Base-by-base conservation (phyloP, 441 rosid genomes). In the Pelargonium australe region DNA sequence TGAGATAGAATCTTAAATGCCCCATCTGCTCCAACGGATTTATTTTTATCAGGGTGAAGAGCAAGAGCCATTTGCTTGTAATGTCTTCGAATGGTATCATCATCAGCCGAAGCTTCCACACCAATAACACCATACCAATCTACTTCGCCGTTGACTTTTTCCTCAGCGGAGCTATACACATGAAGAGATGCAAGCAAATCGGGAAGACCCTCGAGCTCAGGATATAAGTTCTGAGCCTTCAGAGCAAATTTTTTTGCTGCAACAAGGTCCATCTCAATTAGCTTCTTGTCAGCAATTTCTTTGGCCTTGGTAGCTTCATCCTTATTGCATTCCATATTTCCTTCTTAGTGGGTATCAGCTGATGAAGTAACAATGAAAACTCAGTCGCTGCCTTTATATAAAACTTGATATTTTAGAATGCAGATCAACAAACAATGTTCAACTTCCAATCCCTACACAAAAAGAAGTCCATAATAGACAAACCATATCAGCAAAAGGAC, bases 41-140 rank as follows among this genome's bases (percentile, higher is more conserved):
- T 83, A 72, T 86, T 86, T 72, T 77, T 85, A 76, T 87, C 86
- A 1, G 89, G 89, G 71, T 85, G 85, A 65, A 87, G 83, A 71
- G 78, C 16, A n/a, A 83, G 76, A 65, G 84, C 87, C 63, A 85
- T 71, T 72, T 78, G 78, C 55, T 80, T 71, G 75, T 81, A 87
- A 13, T 76, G 82, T 28, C 72, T 80, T 73, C 79, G 68, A 62
- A 87, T 82, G 16, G 86, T 82, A 51, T 83, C 84, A 14, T 83
- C 82, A 19, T 81, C 82, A 49, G 84, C 89, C n/a, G 68, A 73
- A 1, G 89, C 90, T 1, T 83, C 80, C 57, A 86, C 47, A 47
- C 86, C 84, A 60, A 85, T 82, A 7, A 85, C 76, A 10, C 76
- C 66, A 20, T 85, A 86, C 77, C 81, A 77, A 55, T 87, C 89